Percentiles rank a stretch among this genome's conserved stretches.
phyloP scores from a whole-genome alignment of 306 rosid species.

The Corylus americana region DNA sequence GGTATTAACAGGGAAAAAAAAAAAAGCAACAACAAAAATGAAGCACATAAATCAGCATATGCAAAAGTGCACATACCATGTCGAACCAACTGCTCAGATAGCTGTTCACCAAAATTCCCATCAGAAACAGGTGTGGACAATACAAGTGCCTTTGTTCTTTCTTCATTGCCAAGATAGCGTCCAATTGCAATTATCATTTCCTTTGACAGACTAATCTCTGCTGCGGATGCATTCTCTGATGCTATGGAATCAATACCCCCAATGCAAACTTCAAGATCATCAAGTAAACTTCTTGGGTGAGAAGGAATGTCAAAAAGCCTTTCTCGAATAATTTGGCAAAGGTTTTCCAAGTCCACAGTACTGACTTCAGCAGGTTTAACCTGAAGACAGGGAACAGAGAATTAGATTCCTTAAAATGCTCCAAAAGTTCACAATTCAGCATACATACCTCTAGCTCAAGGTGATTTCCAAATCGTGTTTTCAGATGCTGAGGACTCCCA shows the following conservation, averaged over 20 bases:
- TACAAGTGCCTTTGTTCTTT: constrained; percentile 60
- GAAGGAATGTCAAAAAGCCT: constrained; percentile 58
- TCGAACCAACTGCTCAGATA: constrained; percentile 80
- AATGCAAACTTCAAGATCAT: constrained; percentile 85
- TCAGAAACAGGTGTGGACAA: constrained; percentile 49
- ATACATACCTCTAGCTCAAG: constrained; percentile 81
- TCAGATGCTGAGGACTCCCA: constrained; percentile 95
- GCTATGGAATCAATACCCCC: constrained; percentile 58
- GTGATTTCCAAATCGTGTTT: constrained; percentile 90
- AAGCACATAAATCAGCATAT: constrained; percentile 24
- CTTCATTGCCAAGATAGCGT: constrained; percentile 88
- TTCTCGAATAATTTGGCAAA: constrained; percentile 70
- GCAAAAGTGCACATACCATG: constrained; percentile 62
- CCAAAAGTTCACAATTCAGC: constrained; percentile 7
- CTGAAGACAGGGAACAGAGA: constrained; percentile 41
- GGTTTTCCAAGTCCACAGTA: constrained; percentile 62
- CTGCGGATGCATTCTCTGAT: constrained; percentile 64
- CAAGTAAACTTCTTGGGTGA: constrained; percentile 79
- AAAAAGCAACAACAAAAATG: not conserved
- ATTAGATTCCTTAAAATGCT: constrained; percentile 29
- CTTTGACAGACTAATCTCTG: constrained; percentile 75
- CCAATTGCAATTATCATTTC: constrained; percentile 75
- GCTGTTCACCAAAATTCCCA: constrained; percentile 65
- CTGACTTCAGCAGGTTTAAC: constrained; percentile 85
- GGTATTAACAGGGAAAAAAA: not conserved